Base-by-base conservation (phyloP, 495 filamentous ascomycete genomes). In the Hyphodiscus hymeniophilus region DNA sequence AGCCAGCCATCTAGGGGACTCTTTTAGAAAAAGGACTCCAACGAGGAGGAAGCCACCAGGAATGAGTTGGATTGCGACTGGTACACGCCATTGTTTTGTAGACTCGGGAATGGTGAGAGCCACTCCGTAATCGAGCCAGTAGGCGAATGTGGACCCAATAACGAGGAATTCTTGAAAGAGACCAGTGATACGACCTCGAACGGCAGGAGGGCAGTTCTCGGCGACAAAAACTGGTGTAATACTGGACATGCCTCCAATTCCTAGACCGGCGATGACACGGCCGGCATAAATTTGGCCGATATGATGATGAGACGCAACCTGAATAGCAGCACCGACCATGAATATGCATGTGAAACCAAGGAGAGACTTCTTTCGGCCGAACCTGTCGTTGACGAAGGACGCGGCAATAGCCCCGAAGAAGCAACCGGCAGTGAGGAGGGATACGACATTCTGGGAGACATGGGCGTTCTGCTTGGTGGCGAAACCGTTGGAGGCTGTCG, bases 381-480 rank as follows among this genome's bases (percentile, higher is more conserved):
- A 48, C 10, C 33, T 51, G 35, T 68, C 65, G 1, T 64, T 68
- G 8, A 71, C 16, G 13, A 47, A 44, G 16, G 52, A 44, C 7
- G 56, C 51, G 2, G n/a, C 38, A 23, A 52, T 51, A 32, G 53
- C 54, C 20, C 57, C 50, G 38, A 57, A 61, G 56, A 45, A 57
- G 57, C 63, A 63, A 36, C 63, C 63, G 6, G 60, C 69, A 54
- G 75, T 77, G 20, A 82, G 65, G 18, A 82, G 68, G 42, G 79
- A 81, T 8, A 79, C 77, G 32, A 80, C 72, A 44, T 80, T 80
- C 17, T 72, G 74, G 3, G 72, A 63, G 12, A 77, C 64, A 13
- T 69, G 52, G 5, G 69, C 63, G 38, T 74, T 77, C 23, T 59
- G 21, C 1, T 40, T 33, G 12, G 44, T 57, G 39, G 64, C 59